A percentile compares a stretch with the other conserved stretches of the same genome.
phyloP scores from a whole-genome alignment of 2,329 filamentous ascomycete species.

The Grosmannia penicillata region DNA sequence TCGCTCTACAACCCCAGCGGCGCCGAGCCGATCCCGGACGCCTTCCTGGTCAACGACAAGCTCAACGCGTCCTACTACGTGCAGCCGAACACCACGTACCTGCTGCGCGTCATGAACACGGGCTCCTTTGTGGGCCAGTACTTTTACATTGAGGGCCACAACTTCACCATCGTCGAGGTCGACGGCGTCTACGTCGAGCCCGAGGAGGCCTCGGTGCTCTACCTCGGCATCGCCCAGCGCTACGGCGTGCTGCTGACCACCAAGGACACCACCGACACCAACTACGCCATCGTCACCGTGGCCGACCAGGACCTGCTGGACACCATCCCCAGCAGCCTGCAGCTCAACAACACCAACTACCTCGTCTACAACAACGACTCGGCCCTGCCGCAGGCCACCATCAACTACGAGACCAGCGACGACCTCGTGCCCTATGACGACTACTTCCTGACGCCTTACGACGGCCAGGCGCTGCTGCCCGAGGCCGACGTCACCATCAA shows the following conservation, averaged over 20 bases:
- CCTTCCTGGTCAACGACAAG: constrained; percentile 58
- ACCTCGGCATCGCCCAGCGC: constrained; percentile 53
- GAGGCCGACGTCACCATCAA: constrained; percentile 49
- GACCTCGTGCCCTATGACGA: constrained; percentile 61
- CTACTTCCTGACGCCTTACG: constrained; percentile 52
- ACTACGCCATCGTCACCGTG: constrained; percentile 46
- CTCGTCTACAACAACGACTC: constrained; percentile 40
- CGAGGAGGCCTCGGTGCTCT: constrained; percentile 45
- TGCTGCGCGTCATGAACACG: constrained; percentile 59
- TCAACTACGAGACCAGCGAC: constrained; percentile 17
- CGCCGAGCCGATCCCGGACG: constrained; percentile 51
- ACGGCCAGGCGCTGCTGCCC: constrained; percentile 44
- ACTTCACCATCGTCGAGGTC: constrained; percentile 55
- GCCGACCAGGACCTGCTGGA: constrained; percentile 48
- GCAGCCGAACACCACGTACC: constrained; percentile 53
- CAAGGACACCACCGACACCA: constrained; percentile 42
- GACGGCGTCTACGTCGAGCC: constrained; percentile 56
- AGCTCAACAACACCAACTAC: constrained; percentile 55
- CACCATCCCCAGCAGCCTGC: constrained; percentile 47
- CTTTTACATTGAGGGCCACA: constrained; percentile 52
- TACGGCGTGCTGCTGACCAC: constrained; percentile 48
- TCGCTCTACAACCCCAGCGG: constrained; percentile 39
- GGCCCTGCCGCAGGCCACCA: constrained; percentile 24
- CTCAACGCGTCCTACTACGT: constrained; percentile 44
- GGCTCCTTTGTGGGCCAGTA: constrained; percentile 57